Base-by-base conservation (phyloP, 78 protist genomes). In the Dictyostelium brefeldianum region DNA sequence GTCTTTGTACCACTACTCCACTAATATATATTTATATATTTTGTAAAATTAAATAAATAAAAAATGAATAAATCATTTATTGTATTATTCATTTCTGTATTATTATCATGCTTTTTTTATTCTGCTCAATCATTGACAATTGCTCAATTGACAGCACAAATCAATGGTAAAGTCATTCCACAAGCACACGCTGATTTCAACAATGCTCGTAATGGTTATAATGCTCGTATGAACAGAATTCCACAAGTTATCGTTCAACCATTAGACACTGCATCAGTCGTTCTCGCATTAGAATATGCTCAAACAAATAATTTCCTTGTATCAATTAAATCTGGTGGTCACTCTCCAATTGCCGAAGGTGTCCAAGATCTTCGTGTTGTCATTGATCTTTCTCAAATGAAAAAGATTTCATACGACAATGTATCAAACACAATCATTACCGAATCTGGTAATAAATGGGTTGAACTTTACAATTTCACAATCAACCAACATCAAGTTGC, bases 291-390 rank as follows among this genome's bases (percentile, higher is more conserved):
- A 18, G 83, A 84, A 47, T 84, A 74, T 20, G 92, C 92, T 20
- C 92, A 84, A 59, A 56, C 92, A n/a, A 71, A 71, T 15, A 71
- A 43, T 11, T 57, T 54, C 51, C 65, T 20, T 11, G 92, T 84
- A n/a, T 84, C 92, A 18, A 62, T 84, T 22, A 71, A 59, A 62
- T 89, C 94, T 3, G 89, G 90, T 64, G 94, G 94, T 56, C 94
- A 89, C 50, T 73, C 83, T 18, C 56, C 81, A 17, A 36, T 50
- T 18, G 29, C 79, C 46, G 43, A 59, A 27, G 51, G 73, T 22
- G 94, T 78, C 2, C 46, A 56, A 18, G 83, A 75, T 36, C 56
- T 77, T 53, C 83, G 85, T 89, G 84, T 89, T 18, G 78, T 64
- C 36, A 89, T 89, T 29, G 94, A 89, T 78, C 20, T 89, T 31